Percentiles rank a stretch among this genome's conserved stretches.
Conservation (phyloP, 257 asterid genomes). For the Marsdenia floribunda region DNA sequence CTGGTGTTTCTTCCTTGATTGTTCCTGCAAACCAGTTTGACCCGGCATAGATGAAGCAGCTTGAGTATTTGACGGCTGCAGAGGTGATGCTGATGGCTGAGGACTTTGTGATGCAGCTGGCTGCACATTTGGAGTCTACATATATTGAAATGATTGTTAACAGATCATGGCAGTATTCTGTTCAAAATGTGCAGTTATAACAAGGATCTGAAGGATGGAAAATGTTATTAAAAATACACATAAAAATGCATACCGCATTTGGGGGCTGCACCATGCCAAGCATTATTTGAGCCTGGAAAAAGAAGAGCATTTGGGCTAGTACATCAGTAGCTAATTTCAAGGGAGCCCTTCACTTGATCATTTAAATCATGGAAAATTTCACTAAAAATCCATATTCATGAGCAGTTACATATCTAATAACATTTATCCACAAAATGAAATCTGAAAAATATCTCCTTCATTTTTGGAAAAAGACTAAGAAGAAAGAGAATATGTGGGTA, state of each 20-base stretch:
- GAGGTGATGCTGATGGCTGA: constrained; percentile 46
- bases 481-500: not conserved
- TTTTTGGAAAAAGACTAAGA: not conserved
- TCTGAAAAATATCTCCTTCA: not conserved
- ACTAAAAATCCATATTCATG: not conserved
- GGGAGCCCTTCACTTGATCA: not conserved
- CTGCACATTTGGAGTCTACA: constrained; percentile 46
- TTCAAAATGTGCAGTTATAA: constrained; percentile 9
- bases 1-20: constrained; percentile 60
- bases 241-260: constrained; percentile 51
- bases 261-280: constrained; percentile 94
- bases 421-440: not conserved
- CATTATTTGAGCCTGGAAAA: constrained; percentile 83
- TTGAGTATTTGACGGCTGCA: constrained; percentile 48
- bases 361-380: not conserved
- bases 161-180: constrained; percentile 16
- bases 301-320: constrained; percentile 9
- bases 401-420: not conserved
- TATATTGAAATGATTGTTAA: constrained; percentile 16
- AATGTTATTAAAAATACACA: not conserved
- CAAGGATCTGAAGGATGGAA: constrained; percentile 4
- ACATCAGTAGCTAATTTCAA: constrained; percentile 17
- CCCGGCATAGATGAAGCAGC: constrained; percentile 44
- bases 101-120: constrained; percentile 45
- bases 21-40: constrained; percentile 48